A percentile compares a stretch with the other conserved stretches of the same genome.
These are phyloP conservation scores for Triticum timopheevii DNA, from an alignment of 176 grass and related monocot species.

Conservation along the genomic window DNA sequence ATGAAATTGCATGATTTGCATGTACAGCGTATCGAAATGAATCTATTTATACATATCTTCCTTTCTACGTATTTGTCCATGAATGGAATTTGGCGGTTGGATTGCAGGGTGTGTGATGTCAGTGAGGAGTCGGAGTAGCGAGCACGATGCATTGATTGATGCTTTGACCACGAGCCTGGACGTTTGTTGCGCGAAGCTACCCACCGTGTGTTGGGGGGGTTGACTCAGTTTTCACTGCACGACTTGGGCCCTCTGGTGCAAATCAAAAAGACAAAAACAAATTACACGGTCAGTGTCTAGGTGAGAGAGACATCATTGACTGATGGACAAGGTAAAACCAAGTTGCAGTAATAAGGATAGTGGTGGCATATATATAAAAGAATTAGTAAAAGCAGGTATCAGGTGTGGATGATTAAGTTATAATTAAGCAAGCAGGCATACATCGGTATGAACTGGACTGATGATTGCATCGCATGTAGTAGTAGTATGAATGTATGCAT, in stretches of 20 bases:
- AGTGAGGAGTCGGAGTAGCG: constrained; percentile 9
- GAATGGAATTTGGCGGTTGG: background rate
- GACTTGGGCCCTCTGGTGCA: background rate
- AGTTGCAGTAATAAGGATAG: background rate
- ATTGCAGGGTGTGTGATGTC: background rate
- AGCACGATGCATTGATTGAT: constrained; percentile 1
- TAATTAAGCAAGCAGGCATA: background rate
- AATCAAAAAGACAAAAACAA: background rate
- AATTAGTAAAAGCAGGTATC: background rate
- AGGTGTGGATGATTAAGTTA: background rate
- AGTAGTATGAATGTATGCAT: background rate
- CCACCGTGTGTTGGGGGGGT: background rate
- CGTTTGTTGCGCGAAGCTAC: background rate
- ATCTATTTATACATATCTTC: background rate
- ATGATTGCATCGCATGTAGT: background rate
- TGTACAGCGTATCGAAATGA: background rate
- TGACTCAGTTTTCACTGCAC: constrained; percentile 5
- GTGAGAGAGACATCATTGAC: background rate
- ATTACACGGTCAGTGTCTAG: background rate
- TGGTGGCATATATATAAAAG: background rate
- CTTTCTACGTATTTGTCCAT: background rate
- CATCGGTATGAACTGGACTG: background rate
- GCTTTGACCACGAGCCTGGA: constrained; percentile 19
- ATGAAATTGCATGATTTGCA: constrained; percentile 6
- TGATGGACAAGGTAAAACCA: background rate